Evolutionary conservation across 1,284 basidiomycete genomes (phyloP).

Genomic region (Naganishia cerealis): DNA sequence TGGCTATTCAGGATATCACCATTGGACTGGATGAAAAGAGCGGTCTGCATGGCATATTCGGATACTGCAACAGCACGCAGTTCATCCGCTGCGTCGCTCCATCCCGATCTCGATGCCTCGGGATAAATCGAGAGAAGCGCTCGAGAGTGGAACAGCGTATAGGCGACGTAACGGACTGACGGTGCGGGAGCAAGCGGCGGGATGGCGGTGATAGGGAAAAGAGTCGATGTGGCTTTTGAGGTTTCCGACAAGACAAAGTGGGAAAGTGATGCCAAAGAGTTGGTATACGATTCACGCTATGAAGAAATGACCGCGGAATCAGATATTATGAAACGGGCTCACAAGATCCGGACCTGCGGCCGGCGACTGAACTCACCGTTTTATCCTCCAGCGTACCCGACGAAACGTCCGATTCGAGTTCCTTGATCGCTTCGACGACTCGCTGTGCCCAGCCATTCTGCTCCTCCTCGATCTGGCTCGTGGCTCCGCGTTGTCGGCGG

Average conservation of each 20-base stretch:
- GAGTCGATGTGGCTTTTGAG: conserved; percentile 34
- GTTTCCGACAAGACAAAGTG: conserved; percentile 32
- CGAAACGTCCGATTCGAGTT: conserved; percentile 25
- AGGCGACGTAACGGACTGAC: conserved; percentile 43
- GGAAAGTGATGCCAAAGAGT: conserved; percentile 2
- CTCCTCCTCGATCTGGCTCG: not conserved
- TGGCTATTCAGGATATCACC: conserved; percentile 23
- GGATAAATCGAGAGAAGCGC: conserved; percentile 37
- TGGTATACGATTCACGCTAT: conserved; percentile 31
- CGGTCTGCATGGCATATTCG: conserved; percentile 44
- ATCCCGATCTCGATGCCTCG: conserved; percentile 33
- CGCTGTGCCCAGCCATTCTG: conserved; percentile 32
- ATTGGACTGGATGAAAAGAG: conserved; percentile 21
- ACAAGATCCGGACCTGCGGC: not conserved
- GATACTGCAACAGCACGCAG: conserved; percentile 46
- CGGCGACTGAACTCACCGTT: conserved; percentile 16
- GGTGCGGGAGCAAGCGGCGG: conserved; percentile 42
- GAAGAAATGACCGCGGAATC: not conserved
- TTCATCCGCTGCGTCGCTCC: conserved; percentile 43
- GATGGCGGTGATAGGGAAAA: conserved; percentile 43
- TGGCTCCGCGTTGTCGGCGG: not conserved
- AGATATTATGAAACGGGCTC: no score
- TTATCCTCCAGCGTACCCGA: conserved; percentile 16
- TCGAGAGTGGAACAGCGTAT: conserved; percentile 34
- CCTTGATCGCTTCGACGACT: conserved; percentile 26